Base-by-base conservation (phyloP, 306 rosid genomes). In the Casuarina equisetifolia region DNA sequence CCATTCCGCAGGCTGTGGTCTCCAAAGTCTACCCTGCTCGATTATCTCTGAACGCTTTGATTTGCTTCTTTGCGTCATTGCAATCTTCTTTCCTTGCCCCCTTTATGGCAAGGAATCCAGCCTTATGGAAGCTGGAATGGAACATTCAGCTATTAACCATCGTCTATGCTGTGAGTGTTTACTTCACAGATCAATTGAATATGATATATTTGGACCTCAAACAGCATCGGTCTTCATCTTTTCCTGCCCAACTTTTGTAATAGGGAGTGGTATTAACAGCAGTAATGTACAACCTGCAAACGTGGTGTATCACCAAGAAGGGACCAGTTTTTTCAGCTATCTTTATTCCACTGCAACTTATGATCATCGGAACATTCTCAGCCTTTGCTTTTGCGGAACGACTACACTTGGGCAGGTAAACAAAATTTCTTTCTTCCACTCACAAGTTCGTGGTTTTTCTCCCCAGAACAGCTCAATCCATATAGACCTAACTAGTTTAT, bases 311-410 rank as follows among this genome's bases (percentile, higher is more conserved):
- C 49, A 74, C 81, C 42, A 62, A 52, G 35, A 86, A 61, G 43
- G 87, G 87, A 52, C 87, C 89, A 13, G 81, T 80, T 70, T 86
- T 72, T 80, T 49, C 81, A 4, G 82, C 85, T 12, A 83, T 86
- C 87, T 83, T 86, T 45, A 77, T 78, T 39, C 89, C 85, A 19
- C 64, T 82, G 32, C 73, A 15, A 61, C 76, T 82, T 0, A 72
- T 77, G 43, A 32, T 74, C 6, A 84, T 80, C 19, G 84, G 55
- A 52, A 38, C 80, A 38, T 77, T 76, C 75, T 85, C 86, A 0
- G 73, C 84, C 9, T 39, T 85, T 69, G 80, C 77, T 55, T 79
- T 85, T 32, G 79, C 89, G 2, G 84, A 80, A 81, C 20, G 76
- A 75, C 66, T 74, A 49, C 83, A 66, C n/a, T 3, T 80, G 20